Base-by-base conservation (phyloP, 495 filamentous ascomycete genomes). In the Amorphotheca resinae region DNA sequence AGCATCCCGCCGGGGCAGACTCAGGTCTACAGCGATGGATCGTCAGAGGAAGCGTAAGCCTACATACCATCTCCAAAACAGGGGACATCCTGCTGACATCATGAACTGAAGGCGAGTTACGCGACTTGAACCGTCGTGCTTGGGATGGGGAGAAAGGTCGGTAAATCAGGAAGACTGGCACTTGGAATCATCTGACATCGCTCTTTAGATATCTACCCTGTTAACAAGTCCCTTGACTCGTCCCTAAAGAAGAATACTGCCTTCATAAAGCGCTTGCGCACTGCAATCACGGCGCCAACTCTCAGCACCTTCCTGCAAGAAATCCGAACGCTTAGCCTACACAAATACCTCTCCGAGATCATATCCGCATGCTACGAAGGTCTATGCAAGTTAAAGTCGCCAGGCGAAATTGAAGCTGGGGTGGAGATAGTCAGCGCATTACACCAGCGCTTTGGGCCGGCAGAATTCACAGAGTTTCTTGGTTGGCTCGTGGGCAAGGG, bases 201-300 rank as follows among this genome's bases (percentile, higher is more conserved):
- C 12, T 2, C 20, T 33, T 15, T 53, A 95, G 89, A 83, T 66
- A 63, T 93, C 23, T 93, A 93, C 58, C 70, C 77, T 25, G 77
- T 88, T 46, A 74, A 70, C 60, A 70, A 74, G 44, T 84, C 86
- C 20, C 80, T 99, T 48, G 93, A 99, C 60, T 94, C 93, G 14
- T 89, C 88, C 22, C 72, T 99, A 53, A 96, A 95, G 69, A 99
- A 96, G 64, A 99, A 99, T 56, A 99, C 91, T 9, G 88, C 89
- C 45, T 95, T 96, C 61, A 99, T 99, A 60, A 95, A 95, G 62
- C 82, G 93, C 41, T 70, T 96, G 25, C 84, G 91, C 26, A 95
- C 91, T 21, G 84, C 87, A 31, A 80, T 96, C 47, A 87, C 76
- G 44, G 67, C 83, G 37, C 71, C 84, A 38, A 80, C 82, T 33